These are phyloP conservation scores for Jamesozyma spencerorum DNA, from an alignment of 805 yeast genomes.

Conservation along the genomic window DNA sequence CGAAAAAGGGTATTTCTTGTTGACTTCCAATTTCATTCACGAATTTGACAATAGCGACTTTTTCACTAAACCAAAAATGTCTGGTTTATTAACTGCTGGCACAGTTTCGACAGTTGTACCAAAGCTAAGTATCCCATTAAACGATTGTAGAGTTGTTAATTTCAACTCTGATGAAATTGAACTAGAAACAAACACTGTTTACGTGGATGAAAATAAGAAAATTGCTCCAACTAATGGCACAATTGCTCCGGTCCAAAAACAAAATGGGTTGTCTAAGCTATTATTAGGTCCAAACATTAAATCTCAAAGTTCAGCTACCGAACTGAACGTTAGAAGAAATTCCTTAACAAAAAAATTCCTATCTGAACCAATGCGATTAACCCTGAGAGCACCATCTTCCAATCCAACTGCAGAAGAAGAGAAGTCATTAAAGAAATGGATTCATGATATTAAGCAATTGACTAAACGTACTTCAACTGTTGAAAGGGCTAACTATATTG, in stretches of 20 bases:
- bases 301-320: conserved; percentile 11
- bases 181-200: background rate
- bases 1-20: conserved; percentile 46
- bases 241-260: background rate
- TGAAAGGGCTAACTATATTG: conserved; percentile 40
- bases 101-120: background rate
- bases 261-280: background rate
- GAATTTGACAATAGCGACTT: conserved; percentile 42
- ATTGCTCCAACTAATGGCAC: background rate
- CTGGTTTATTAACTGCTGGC: background rate
- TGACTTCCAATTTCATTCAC: conserved; percentile 56
- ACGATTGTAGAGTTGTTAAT: conserved; percentile 3
- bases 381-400: conserved; percentile 12
- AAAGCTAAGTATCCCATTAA: conserved; percentile 1
- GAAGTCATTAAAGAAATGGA: conserved; percentile 42
- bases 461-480: conserved; percentile 37
- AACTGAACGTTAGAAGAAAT: conserved; percentile 12
- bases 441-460: conserved; percentile 43
- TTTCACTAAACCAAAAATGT: conserved; percentile 9
- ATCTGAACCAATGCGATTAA: background rate
- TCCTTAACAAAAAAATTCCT: conserved; percentile 10
- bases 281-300: background rate
- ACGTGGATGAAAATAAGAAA: background rate
- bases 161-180: conserved; percentile 45
- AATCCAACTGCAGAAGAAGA: conserved; percentile 33